Evolutionary conservation across 2,329 filamentous ascomycete species (phyloP), one percentile per base, ranked within the genome.

Genomic region (Apiospora koreana): DNA sequence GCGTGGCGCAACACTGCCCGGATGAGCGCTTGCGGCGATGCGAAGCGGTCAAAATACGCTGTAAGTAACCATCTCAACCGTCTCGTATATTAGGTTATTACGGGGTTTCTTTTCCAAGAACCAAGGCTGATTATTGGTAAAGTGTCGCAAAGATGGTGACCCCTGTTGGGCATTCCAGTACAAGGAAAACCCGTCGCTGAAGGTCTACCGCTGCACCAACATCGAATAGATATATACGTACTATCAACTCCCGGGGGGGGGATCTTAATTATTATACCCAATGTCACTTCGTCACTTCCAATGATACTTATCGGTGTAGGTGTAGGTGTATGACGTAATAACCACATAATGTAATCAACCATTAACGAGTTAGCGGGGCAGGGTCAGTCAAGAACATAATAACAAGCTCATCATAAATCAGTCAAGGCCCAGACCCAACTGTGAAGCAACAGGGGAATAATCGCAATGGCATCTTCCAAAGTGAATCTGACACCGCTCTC

Each of bases 401-500:
- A 10, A 0, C 2, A 21, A 35, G 16, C 41, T 21, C 28, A 50
- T 16, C 16, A 25, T 31, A 43, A 43, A 43, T 7, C 50, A 16
- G 28, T 16, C 8, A 3, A 31, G 21, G 16, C 21, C 28, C 3
- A 10, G 6, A 58, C 28, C 3, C 7, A 18, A 9, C 16, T n/a
- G n/a, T n/a, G n/a, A n/a, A n/a, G n/a, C n/a, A n/a, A n/a, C n/a
- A n/a, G n/a, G n/a, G n/a, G n/a, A n/a, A n/a, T n/a, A n/a, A n/a
- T 9, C n/a, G 28, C 12, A 8, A 74, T 75, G 74, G 38, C 65
- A 14, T 54, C 71, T 16, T 9, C 50, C 16, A 74, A 72, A 41
- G 3, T 73, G 31, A 70, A 28, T 4, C 73, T 71, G 21, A 79
- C 75, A 6, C 80, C 86, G 18, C 80, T 89, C 21, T 79, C 83